phyloP scores from a whole-genome alignment of 352 stramenopile species.

The Achlya hypogyna region DNA sequence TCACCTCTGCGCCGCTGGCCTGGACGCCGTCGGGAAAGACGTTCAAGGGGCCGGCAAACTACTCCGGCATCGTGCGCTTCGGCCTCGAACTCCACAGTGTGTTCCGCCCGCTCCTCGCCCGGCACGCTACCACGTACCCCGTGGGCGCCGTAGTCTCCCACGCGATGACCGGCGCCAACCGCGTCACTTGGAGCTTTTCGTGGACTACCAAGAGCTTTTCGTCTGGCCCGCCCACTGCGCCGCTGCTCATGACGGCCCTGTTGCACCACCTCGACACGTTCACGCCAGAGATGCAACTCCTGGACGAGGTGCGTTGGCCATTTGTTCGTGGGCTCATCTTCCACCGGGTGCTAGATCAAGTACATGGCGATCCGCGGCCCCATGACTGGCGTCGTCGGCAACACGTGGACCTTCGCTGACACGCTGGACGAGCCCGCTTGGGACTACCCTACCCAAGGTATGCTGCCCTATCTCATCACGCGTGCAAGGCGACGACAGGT shows the following conservation, averaged over 20 bases:
- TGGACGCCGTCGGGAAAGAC: not conserved
- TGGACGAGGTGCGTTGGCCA: not conserved
- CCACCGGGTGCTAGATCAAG: slow-evolving; percentile 34
- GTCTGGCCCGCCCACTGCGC: slow-evolving; percentile 25
- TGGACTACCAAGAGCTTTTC: not conserved
- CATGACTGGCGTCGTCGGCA: slow-evolving; percentile 55
- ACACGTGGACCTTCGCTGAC: slow-evolving; percentile 58
- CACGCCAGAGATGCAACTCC: slow-evolving; percentile 17
- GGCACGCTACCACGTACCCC: not conserved
- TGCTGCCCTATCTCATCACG: slow-evolving; percentile 28
- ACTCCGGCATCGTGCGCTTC: slow-evolving; percentile 1
- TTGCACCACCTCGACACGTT: slow-evolving; percentile 64
- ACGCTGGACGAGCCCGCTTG: slow-evolving; percentile 44
- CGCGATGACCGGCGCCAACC: not conserved
- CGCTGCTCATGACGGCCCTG: slow-evolving; percentile 59
- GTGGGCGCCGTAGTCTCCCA: not conserved
- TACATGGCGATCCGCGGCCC: slow-evolving; percentile 69
- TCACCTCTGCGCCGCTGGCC: not conserved
- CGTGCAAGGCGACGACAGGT: not conserved
- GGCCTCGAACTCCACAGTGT: not conserved
- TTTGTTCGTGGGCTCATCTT: slow-evolving; percentile 9
- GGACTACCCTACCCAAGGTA: slow-evolving; percentile 48
- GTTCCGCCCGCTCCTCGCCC: not conserved
- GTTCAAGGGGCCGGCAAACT: not conserved
- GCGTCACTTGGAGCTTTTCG: not conserved